Evolutionary conservation across 2,329 filamentous ascomycete species (phyloP).

Genomic region (Arthrobotrys entomopaga): DNA sequence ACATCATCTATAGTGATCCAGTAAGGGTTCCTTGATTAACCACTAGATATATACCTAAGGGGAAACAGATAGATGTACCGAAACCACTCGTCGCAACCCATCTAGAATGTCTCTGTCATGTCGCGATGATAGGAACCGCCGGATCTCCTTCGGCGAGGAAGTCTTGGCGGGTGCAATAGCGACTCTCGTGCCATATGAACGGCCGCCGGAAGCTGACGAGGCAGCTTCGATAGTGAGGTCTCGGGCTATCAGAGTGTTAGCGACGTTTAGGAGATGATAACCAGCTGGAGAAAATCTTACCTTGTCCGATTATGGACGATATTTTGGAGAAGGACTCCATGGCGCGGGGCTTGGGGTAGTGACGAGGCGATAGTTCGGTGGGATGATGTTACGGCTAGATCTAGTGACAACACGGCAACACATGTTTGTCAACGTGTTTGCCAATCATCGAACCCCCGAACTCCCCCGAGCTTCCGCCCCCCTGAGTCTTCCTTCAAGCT

Average conservation of each 20-base stretch:
- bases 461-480: no score
- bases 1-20: constrained; percentile 80
- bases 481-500: no score
- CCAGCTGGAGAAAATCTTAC: constrained; percentile 64
- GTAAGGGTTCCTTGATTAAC: neutral
- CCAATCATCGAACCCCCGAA: no score
- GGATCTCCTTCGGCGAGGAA: constrained; percentile 83
- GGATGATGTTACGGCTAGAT: constrained; percentile 5
- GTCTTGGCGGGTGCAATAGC: constrained; percentile 69
- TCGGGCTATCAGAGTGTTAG: constrained; percentile 71
- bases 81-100: constrained; percentile 85
- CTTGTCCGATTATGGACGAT: constrained; percentile 92
- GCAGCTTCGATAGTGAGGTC: constrained; percentile 98
- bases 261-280: constrained; percentile 1
- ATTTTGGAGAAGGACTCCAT: constrained; percentile 99
- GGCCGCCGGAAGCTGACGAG: constrained; percentile 77
- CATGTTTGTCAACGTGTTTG: neutral
- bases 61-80: constrained; percentile 68
- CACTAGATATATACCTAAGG: neutral
- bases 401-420: neutral
- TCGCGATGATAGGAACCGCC: constrained; percentile 92
- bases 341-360: constrained; percentile 2
- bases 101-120: constrained; percentile 93
- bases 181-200: constrained; percentile 54
- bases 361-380: constrained; percentile 6